Base-by-base conservation (phyloP, 176 grass and related monocot species). In the Avena eriantha region DNA sequence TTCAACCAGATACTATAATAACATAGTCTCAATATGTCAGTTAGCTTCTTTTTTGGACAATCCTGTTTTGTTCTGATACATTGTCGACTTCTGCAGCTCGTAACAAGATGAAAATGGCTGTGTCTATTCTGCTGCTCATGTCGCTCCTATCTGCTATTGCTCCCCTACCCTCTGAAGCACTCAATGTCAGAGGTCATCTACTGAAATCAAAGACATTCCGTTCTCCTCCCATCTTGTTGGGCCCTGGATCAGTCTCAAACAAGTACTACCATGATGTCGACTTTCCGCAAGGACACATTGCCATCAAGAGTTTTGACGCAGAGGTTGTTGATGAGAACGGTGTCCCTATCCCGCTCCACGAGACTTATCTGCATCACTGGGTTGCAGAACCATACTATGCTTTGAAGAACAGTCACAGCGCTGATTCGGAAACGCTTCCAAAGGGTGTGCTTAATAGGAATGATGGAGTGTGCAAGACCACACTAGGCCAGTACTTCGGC, bases 341-440 rank as follows among this genome's bases (percentile, higher is more conserved):
- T 9, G 72, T 64, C 46, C 79, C 88, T 10, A 82, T 98, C 0
- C 96, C 93, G 4, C 96, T 98, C 64, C 86, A 91, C 36, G 96
- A 98, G 90, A 92, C 93, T 6, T 98, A 98, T 65, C 88, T 98
- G 48, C 96, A 98, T 80, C 96, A 98, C 81, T 98, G 96, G 96
- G 15, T 91, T n/a, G 79, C 91, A 23, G 78, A 56, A 3, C 89
- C 91, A 79, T 95, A 91, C 60, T 88, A 84, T 9, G 87, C 72
- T 26, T 0, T 46, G 0, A 80, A 58, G 41, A 80, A 54, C 21
- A n/a, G 0, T 50, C 34, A 21, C 4, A 54, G 76, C 2, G 3
- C 46, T 0, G 73, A 78, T 19, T 15, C 17, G 1, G 14, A 50
- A 1, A 67, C 82, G 3, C n/a, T 65, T 17, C 82, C 92, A 2